Percentiles rank a stretch among this genome's conserved stretches.
Conservation (phyloP, 768 basidiomycete species). For the Lyophyllum semitale region DNA sequence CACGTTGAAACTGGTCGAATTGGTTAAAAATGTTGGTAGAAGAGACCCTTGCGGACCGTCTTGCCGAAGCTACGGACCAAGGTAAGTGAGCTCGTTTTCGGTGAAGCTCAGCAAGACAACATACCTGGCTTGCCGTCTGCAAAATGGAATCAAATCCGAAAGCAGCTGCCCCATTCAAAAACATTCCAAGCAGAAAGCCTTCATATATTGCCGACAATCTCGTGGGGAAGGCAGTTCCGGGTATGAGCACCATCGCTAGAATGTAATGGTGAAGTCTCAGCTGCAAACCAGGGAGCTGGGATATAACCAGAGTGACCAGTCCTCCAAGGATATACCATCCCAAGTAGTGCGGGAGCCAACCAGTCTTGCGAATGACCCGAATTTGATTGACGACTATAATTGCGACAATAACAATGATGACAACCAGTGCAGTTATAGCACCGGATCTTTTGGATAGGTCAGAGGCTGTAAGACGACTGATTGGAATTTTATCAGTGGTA, state of each 20-base stretch:
- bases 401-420: slow-evolving; percentile 64
- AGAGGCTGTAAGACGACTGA: slow-evolving; percentile 69
- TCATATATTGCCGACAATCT: slow-evolving; percentile 79
- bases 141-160: slow-evolving; percentile 82
- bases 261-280: slow-evolving; percentile 86
- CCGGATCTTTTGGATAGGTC: slow-evolving; percentile 69
- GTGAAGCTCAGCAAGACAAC: slow-evolving; percentile 18
- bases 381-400: slow-evolving; percentile 71
- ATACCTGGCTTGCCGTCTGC: slow-evolving; percentile 71
- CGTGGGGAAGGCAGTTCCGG: slow-evolving; percentile 81
- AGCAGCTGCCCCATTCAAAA: slow-evolving; percentile 76
- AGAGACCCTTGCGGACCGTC: slow-evolving; percentile 73
- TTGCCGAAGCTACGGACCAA: slow-evolving; percentile 55
- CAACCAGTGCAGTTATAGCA: slow-evolving; percentile 65
- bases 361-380: slow-evolving; percentile 82
- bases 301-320: slow-evolving; percentile 63
- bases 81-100: slow-evolving; percentile 10
- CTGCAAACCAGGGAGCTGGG: slow-evolving; percentile 66
- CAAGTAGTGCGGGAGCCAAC: slow-evolving; percentile 78
- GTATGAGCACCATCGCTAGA: slow-evolving; percentile 70
- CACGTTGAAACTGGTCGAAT: slow-evolving; percentile 64
- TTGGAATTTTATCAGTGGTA: slow-evolving; percentile 71
- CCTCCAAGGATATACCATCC: slow-evolving; percentile 74
- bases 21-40: slow-evolving; percentile 74
- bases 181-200: slow-evolving; percentile 80